Conservation (phyloP, 306 rosid species). For the Dryas octopetala region DNA sequence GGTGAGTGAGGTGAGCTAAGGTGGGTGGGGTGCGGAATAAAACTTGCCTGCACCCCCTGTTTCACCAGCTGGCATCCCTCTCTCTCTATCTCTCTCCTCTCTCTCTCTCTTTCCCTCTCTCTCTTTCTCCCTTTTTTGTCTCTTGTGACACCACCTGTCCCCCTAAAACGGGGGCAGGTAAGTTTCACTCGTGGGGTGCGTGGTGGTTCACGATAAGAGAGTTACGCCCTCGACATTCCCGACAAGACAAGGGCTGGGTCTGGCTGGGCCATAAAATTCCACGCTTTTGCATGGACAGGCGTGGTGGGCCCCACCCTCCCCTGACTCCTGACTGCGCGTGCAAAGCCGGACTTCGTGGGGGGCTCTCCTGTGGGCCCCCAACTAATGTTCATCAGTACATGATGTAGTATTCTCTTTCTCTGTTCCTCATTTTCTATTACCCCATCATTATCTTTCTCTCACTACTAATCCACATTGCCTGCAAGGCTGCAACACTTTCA, state of each 20-base stretch:
- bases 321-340: conserved; percentile 61
- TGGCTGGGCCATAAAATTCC: conserved; percentile 38
- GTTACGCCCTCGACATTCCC: conserved; percentile 25
- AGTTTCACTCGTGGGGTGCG: background rate
- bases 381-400: background rate
- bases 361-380: conserved; percentile 42
- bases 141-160: no score
- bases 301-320: conserved; percentile 37
- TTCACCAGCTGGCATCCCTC: no score
- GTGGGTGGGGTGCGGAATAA: background rate
- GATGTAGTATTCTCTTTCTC: background rate
- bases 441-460: conserved; percentile 3
- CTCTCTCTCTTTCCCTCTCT: no score
- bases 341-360: conserved; percentile 68
- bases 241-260: conserved; percentile 10
- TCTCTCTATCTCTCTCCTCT: no score
- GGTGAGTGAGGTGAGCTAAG: background rate
- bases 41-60: no score
- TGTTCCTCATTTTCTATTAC: conserved; percentile 21
- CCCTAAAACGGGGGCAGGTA: no score
- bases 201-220: conserved; percentile 14
- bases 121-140: no score
- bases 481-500: background rate
- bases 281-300: conserved; percentile 61
- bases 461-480: conserved; percentile 18